Evolutionary conservation across 495 filamentous ascomycete species (phyloP).

Genomic region (Lophiostoma macrostomum): DNA sequence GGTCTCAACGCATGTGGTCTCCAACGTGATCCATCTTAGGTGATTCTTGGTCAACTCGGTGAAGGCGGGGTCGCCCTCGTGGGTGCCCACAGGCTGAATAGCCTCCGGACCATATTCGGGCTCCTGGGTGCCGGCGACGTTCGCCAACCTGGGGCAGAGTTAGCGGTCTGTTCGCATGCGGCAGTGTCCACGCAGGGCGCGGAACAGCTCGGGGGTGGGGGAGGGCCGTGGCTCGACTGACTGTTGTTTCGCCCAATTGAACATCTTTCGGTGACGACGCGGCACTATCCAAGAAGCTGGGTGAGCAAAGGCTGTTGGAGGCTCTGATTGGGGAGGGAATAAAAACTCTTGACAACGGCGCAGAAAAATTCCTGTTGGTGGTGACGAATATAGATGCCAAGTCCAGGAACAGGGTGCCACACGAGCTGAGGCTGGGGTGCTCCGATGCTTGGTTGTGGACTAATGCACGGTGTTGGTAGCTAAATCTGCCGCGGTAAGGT

Average conservation of each 20-base stretch:
- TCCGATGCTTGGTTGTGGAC: no score
- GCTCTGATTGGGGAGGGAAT: constrained; percentile 6
- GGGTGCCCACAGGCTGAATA: constrained; percentile 77
- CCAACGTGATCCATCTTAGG: constrained; percentile 75
- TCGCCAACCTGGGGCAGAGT: constrained; percentile 64
- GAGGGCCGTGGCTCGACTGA: constrained; percentile 9
- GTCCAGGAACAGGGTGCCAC: not conserved
- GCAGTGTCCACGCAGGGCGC: not conserved
- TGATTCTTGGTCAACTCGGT: constrained; percentile 73
- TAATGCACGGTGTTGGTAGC: no score
- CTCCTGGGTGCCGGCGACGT: constrained; percentile 91
- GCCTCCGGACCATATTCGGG: constrained; percentile 92
- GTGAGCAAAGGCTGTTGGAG: constrained; percentile 9
- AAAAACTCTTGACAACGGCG: constrained; percentile 4
- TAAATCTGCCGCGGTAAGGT: no score
- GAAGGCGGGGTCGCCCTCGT: constrained; percentile 75
- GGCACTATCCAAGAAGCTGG: constrained; percentile 25
- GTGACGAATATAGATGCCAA: not conserved
- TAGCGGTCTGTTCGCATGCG: constrained; percentile 10
- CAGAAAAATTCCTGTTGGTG: constrained; percentile 20
- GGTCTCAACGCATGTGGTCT: constrained; percentile 90
- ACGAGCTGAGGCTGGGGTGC: no score
- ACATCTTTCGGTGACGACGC: constrained; percentile 5
- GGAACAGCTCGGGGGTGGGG: not conserved
- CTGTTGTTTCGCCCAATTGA: constrained; percentile 17